Evolutionary conservation across 2,329 filamentous ascomycete genomes (phyloP).

Genomic region (Knoxdaviesia capensis): DNA sequence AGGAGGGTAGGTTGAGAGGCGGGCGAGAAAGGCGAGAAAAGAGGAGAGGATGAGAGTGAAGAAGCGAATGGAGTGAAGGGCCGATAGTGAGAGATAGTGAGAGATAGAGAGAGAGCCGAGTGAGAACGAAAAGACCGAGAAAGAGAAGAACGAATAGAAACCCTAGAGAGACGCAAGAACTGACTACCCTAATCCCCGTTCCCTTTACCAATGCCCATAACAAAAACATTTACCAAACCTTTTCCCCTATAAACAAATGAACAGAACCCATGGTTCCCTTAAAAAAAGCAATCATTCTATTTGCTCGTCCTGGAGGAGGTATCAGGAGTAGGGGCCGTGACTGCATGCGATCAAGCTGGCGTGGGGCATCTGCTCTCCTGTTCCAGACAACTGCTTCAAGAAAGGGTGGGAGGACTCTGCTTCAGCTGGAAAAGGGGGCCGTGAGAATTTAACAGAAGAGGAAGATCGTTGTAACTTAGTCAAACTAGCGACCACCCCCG

Average conservation of each 20-base stretch:
- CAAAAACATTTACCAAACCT: background rate
- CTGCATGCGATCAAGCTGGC: background rate
- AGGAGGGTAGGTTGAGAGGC: background rate
- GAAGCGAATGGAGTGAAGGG: no score
- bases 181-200: background rate
- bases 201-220: background rate
- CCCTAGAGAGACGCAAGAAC: background rate
- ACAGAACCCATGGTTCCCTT: background rate
- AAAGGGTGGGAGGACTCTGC: background rate
- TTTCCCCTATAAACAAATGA: background rate
- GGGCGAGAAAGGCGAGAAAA: background rate
- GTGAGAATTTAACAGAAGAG: background rate
- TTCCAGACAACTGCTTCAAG: background rate
- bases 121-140: background rate
- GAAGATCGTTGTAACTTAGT: background rate
- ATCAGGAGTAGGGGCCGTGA: background rate
- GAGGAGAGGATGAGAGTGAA: no score
- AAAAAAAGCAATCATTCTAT: background rate
- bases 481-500: background rate
- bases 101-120: background rate
- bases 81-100: background rate
- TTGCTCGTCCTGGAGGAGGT: background rate
- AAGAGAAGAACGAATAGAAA: background rate
- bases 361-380: background rate
- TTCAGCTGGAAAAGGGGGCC: background rate